A percentile compares a stretch with the other conserved stretches of the same genome.
Evolutionary conservation across 148 eudicot genomes (phyloP).

Genomic region (Fagopyrum esculentum): DNA sequence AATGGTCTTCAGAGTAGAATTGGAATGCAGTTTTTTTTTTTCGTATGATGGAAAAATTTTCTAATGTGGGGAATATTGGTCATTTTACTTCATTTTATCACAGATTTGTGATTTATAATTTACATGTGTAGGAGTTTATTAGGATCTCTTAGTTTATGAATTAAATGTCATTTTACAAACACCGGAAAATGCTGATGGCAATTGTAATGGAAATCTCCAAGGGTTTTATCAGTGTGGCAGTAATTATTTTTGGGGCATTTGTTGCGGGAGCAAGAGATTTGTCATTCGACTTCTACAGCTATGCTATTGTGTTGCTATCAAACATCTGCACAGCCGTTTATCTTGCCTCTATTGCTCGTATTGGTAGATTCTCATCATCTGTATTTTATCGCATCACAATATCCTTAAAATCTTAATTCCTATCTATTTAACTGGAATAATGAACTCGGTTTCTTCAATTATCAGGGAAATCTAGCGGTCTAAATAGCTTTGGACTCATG

Average conservation of each 20-base stretch:
- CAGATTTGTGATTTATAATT: neutral
- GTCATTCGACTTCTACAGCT: constrained; percentile 49
- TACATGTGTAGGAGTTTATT: neutral
- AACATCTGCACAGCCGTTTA: constrained; percentile 50
- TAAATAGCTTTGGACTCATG: constrained; percentile 51
- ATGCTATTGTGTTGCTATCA: constrained; percentile 40
- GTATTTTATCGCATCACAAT: neutral
- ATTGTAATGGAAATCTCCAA: constrained; percentile 14
- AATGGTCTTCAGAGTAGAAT: neutral
- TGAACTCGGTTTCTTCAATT: neutral
- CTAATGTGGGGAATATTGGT: neutral
- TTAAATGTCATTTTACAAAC: neutral
- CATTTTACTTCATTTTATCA: neutral
- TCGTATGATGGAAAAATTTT: neutral
- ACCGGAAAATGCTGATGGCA: constrained; percentile 19
- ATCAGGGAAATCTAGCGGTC: constrained; percentile 49
- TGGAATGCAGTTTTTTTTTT: neutral
- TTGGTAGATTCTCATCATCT: constrained; percentile 29
- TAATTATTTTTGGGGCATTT: constrained; percentile 52
- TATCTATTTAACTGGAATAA: neutral
- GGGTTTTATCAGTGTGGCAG: constrained; percentile 49
- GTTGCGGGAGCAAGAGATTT: constrained; percentile 56
- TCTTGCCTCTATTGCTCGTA: constrained; percentile 53
- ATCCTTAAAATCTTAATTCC: neutral
- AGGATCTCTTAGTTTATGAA: neutral